Base-by-base conservation (phyloP, 192 early-diverging fungal genomes). In the Spizellomyces punctatus region DNA sequence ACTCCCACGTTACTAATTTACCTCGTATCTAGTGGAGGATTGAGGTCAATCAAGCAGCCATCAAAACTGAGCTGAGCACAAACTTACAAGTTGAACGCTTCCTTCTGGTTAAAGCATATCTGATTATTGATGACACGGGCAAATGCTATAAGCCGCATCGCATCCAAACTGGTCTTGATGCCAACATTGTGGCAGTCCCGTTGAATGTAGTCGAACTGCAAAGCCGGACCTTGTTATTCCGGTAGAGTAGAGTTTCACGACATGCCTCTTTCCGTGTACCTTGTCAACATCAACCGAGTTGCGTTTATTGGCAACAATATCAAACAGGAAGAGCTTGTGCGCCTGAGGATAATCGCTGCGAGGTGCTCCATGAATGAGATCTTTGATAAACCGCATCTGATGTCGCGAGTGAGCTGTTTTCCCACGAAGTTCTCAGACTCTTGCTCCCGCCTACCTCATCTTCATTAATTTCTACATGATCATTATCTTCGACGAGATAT, bases 231-330 rank as follows among this genome's bases (percentile, higher is more conserved):
- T 36, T 36, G 3, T 36, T 36, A 21, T 9, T 14, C 10, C 55
- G 70, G 58, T 36, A 46, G 3, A 55, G 41, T 45, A 70, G 19
- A 2, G 54, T 3, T n/a, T 16, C 54, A 19, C 2, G 19, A n/a
- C 1, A 55, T 55, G 54, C 54, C 16, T 55, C 3, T 19, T n/a
- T 55, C 16, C 54, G 54, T 55, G 19, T 64, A 96, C 94, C 78
- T 96, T 96, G 78, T 99, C 96, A 6, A 98, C 95, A 72, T 99
- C 96, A 16, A 99, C 81, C 22, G 89, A 89, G 74, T 95, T 99
- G 45, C 91, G 84, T 76, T 96, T 91, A 85, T 99, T 99, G 52
- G 95, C 91, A 0, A 99, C 95, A 74, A 99, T 96, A 73, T 99
- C 95, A 84, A 94, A 99, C 57, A 99, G 67, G 71, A 94, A 98